A percentile compares a stretch with the other conserved stretches of the same genome.
These are phyloP conservation scores for Globisporangium rhizosaccharum DNA, from an alignment of 352 stramenopile genomes.

Conservation along the genomic window DNA sequence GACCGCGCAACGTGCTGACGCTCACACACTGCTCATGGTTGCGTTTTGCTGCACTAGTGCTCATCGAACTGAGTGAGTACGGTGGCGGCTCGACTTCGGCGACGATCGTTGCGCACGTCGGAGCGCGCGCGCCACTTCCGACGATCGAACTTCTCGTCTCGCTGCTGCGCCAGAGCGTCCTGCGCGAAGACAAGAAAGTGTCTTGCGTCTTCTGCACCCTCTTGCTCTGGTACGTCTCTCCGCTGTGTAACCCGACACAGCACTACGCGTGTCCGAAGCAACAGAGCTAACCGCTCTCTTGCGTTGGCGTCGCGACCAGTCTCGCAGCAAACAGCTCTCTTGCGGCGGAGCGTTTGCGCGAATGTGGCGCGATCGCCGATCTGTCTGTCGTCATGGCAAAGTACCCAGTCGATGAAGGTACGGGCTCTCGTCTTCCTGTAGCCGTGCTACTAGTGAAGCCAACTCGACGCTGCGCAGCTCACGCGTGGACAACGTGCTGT, in stretches of 20 bases:
- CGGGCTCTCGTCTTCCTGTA: neutral
- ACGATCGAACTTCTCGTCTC: constrained; percentile 39
- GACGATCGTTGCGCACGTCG: constrained; percentile 22
- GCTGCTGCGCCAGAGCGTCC: constrained; percentile 50
- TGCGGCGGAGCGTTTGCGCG: constrained; percentile 33
- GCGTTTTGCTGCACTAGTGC: constrained; percentile 21
- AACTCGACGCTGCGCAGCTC: neutral
- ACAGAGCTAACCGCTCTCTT: neutral
- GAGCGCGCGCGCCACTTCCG: constrained; percentile 13
- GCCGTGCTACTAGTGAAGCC: neutral
- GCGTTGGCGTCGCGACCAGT: constrained; percentile 12
- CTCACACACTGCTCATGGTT: neutral
- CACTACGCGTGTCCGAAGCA: neutral
- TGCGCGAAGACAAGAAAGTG: constrained; percentile 71
- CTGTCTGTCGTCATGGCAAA: constrained; percentile 70
- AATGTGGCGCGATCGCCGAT: constrained; percentile 54
- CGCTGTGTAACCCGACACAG: neutral
- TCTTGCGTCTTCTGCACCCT: constrained; percentile 56
- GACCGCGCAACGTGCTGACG: neutral
- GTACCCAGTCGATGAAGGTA: constrained; percentile 62
- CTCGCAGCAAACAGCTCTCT: constrained; percentile 42
- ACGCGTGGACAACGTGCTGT: neutral
- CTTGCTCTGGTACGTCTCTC: constrained; percentile 32
- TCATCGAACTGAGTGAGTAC: constrained; percentile 60
- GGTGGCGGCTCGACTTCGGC: constrained; percentile 31